Base-by-base conservation (phyloP, 192 early-diverging fungal genomes). In the Phlyctochytrium arcticum region DNA sequence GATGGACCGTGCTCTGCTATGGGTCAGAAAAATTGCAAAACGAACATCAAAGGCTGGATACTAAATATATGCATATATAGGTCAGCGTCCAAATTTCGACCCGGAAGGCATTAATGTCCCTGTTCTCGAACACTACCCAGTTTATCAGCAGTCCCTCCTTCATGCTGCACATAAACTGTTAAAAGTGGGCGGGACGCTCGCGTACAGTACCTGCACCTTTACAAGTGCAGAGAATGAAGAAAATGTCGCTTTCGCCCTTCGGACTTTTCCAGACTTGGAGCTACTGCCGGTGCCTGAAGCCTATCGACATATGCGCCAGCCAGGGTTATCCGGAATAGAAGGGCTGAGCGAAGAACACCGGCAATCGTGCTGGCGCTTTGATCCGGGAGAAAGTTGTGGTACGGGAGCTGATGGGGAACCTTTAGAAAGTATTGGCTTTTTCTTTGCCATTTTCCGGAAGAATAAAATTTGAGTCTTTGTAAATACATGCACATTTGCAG, bases 121-220 rank as follows among this genome's bases (percentile, higher is more conserved):
- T n/a, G 42, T 60, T 19, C 58, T 60, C 2, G 9, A 12, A 8
- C 58, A 60, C 27, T 29, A 60, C 29, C 37, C 58, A 24, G 47
- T 21, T 1, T 63, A 50, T 26, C 91, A 89, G 76, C 74, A 83
- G 6, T 54, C 70, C 34, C 75, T 98, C 2, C 71, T 96, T 31
- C 70, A 77, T 31, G 92, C 91, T 60, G 94, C 88, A 3, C 93
- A 89, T 79, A 69, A 75, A 12, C 58, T 95, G 60, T 72, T 93
- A 12, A 86, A 83, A 53, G 71, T 80, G 0, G 89, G 85, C 26
- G 94, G 94, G 1, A 69, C 90, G 4, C 70, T 96, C 53, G 91
- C 96, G 3, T 98, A 98, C 73, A 19, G 47, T 26, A 60, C 64
- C 2, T 66, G 64, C 55, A 61, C 64, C 8, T 26, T 66, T 51